Evolutionary conservation across 1,284 basidiomycete species (phyloP).

Genomic region (Sporisorium sorghi): DNA sequence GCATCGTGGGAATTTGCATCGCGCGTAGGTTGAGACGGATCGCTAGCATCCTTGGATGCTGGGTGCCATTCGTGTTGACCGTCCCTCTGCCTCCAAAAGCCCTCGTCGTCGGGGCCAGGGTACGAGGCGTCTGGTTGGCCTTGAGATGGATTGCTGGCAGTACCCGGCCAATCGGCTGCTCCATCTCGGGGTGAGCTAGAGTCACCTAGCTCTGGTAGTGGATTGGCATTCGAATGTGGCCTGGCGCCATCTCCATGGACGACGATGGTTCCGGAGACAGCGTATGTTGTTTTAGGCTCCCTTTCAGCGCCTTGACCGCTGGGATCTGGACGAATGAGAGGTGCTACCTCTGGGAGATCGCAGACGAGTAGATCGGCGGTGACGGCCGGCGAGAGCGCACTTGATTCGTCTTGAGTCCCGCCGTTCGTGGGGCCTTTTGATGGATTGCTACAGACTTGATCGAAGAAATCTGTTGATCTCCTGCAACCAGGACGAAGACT

Average conservation of each 20-base stretch:
- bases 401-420: not conserved
- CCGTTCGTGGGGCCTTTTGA: not conserved
- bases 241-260: conserved; percentile 5
- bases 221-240: too few species aligned
- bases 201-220: conserved; percentile 19
- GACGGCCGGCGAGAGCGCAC: not conserved
- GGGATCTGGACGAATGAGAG: conserved; percentile 20
- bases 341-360: conserved; percentile 41
- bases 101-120: conserved; percentile 41
- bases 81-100: conserved; percentile 50
- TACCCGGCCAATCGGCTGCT: not conserved
- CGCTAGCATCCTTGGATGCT: not conserved
- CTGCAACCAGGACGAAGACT: conserved; percentile 38
- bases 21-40: not conserved
- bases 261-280: conserved; percentile 43
- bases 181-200: not conserved
- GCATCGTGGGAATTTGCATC: not conserved
- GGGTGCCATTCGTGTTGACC: conserved; percentile 48
- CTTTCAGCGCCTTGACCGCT: not conserved
- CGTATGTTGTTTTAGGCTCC: conserved; percentile 22
- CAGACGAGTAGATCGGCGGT: conserved; percentile 45
- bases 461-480: conserved; percentile 48
- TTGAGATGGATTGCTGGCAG: not conserved
- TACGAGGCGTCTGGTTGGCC: conserved; percentile 10
- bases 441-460: conserved; percentile 33